A percentile compares a stretch with the other conserved stretches of the same genome.
Evolutionary conservation across 1,284 basidiomycete species (phyloP).

Genomic region (Microstroma glucosiphilum): DNA sequence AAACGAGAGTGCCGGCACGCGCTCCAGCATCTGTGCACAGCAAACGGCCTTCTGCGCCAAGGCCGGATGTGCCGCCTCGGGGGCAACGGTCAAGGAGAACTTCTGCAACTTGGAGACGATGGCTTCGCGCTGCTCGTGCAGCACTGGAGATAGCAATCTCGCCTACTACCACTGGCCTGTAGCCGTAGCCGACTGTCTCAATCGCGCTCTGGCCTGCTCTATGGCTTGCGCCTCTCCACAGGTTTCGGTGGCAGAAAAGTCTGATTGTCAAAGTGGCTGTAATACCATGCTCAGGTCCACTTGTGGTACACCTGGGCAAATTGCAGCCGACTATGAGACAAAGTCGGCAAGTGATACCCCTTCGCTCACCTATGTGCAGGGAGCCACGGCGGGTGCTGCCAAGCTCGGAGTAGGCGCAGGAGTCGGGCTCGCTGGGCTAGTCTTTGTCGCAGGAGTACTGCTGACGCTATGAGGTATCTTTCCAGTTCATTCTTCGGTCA

Average conservation of each 20-base stretch:
- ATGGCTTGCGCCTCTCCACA: conserved; percentile 30
- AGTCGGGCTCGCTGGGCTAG: conserved; percentile 9
- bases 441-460: no score
- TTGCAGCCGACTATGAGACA: conserved; percentile 42
- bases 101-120: conserved; percentile 37
- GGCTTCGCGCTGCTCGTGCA: conserved; percentile 31
- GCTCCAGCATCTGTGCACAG: conserved; percentile 26
- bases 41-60: conserved; percentile 40
- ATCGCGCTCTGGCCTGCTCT: conserved; percentile 31
- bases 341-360: conserved; percentile 31
- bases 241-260: conserved; percentile 20
- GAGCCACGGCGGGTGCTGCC: conserved; percentile 24
- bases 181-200: conserved; percentile 40
- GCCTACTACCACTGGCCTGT: conserved; percentile 47
- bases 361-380: conserved; percentile 30
- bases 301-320: conserved; percentile 39
- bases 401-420: conserved; percentile 9
- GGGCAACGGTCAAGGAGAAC: conserved; percentile 25
- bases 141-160: conserved; percentile 30
- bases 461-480: no score
- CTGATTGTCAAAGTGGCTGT: conserved; percentile 29
- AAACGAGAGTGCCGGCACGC: conserved; percentile 12
- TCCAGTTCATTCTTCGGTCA: no score
- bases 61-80: conserved; percentile 28
- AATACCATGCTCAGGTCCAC: conserved; percentile 29